Evolutionary conservation across 2,329 filamentous ascomycete genomes (phyloP).

Genomic region (Cordyceps cateniannulata): DNA sequence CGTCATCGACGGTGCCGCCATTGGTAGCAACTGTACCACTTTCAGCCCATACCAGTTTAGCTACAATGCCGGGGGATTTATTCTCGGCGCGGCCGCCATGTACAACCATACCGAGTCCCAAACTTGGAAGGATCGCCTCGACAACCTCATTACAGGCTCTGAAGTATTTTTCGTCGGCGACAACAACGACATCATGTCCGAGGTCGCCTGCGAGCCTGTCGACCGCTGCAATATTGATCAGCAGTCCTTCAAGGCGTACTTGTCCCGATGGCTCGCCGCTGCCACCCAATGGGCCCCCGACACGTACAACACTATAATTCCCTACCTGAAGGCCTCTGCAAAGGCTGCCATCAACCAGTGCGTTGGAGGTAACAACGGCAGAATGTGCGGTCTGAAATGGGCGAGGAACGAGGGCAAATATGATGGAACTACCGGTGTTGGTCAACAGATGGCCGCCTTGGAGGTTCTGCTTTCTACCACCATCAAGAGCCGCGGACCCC

Average conservation of each 20-base stretch:
- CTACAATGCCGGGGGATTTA: constrained; percentile 61
- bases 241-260: constrained; percentile 58
- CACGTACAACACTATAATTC: constrained; percentile 46
- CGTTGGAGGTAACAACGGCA: constrained; percentile 47
- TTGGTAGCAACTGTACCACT: constrained; percentile 48
- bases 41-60: constrained; percentile 60
- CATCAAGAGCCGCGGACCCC: constrained; percentile 36
- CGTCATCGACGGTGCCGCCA: constrained; percentile 57
- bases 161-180: constrained; percentile 49
- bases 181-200: constrained; percentile 52
- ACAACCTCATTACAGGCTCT: constrained; percentile 48
- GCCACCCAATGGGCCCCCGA: constrained; percentile 59
- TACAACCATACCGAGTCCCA: constrained; percentile 52
- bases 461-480: constrained; percentile 58
- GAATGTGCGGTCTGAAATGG: constrained; percentile 57
- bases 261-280: constrained; percentile 54
- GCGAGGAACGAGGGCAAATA: constrained; percentile 39
- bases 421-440: constrained; percentile 56
- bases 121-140: constrained; percentile 52
- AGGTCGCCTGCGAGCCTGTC: constrained; percentile 58
- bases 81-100: constrained; percentile 62
- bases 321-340: constrained; percentile 48
- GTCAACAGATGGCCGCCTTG: constrained; percentile 65
- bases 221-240: constrained; percentile 56
- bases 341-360: constrained; percentile 52